Base-by-base conservation (phyloP, 2,329 filamentous ascomycete genomes). In the Cordyceps cateniannulata region DNA sequence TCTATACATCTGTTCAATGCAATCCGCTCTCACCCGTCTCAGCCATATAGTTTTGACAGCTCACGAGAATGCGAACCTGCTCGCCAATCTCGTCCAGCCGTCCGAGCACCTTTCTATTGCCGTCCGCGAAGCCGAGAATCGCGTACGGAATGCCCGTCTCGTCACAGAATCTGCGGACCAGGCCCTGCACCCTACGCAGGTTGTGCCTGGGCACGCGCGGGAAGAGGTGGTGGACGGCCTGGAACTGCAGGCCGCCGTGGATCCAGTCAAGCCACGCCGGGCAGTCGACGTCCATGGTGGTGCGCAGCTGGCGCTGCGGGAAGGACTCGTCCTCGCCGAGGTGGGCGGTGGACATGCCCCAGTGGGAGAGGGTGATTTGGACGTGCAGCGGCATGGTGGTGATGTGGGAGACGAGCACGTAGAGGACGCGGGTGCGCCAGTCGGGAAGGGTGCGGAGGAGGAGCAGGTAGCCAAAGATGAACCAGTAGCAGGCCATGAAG, bases 281-380 rank as follows among this genome's bases (percentile, higher is more conserved):
- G 71, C 87, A 90, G 66, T 88, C 85, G 52, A 90, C 83, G 67
- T 90, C 87, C 86, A 90, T 88, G 27, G 86, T 89, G 3, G 87
- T 90, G 49, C 87, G 80, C 42, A 90, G 75, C 79, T 88, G 86
- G 67, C 85, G 84, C 74, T 89, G 85, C 0, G 86, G 78, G 68
- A 89, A 90, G 0, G 84, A 87, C 69, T 90, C 87, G 59, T 78
- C 75, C 51, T 83, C 79, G 62, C 85, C 85, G 2, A 88, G 77
- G 63, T 89, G 84, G 0, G 82, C 75, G 2, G 85, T 88, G 25
- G 83, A 85, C 86, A 89, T 90, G 62, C 84, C 87, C 78, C 87
- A 90, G 73, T 90, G 87, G 1, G 83, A 86, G 9, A 90, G 81
- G 0, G 86, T 89, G 70, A 90, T 89, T 66, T 90, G 87, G 2